phyloP scores from a whole-genome alignment of 139 green algal genomes.

The Chlamydomonas incerta region DNA sequence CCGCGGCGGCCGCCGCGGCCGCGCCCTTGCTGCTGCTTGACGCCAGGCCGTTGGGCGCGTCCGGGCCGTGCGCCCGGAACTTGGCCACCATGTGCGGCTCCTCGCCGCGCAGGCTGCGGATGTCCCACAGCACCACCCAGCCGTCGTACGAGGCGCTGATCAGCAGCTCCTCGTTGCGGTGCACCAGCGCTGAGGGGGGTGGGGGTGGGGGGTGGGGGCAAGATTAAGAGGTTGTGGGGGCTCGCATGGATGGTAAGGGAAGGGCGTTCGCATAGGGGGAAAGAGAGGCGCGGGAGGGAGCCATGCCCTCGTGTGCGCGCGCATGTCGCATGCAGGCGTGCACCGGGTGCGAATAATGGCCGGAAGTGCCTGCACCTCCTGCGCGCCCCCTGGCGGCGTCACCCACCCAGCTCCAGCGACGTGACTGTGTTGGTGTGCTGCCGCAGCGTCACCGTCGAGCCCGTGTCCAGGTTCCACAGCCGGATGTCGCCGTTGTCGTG shows the following conservation, averaged over 20 bases:
- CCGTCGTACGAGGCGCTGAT: slow-evolving; percentile 67
- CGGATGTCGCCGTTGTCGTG: slow-evolving; percentile 74
- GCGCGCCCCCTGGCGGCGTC: too few species aligned
- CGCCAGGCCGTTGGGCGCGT: background rate
- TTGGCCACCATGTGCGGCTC: slow-evolving; percentile 55
- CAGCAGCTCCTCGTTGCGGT: slow-evolving; percentile 61
- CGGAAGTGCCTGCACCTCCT: too few species aligned
- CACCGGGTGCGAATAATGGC: too few species aligned
- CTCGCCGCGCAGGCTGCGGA: slow-evolving; percentile 55
- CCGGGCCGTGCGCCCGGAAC: slow-evolving; percentile 48
- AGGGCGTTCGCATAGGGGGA: too few species aligned
- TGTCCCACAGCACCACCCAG: slow-evolving; percentile 70
- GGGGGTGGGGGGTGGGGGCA: too few species aligned
- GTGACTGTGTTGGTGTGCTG: slow-evolving; percentile 71
- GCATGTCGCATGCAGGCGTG: too few species aligned
- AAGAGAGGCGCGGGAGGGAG: too few species aligned
- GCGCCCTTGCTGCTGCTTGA: background rate
- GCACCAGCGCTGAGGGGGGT: slow-evolving; percentile 28
- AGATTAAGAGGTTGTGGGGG: too few species aligned
- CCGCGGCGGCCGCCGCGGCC: too few species aligned
- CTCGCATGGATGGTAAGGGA: too few species aligned
- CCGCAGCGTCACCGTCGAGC: slow-evolving; percentile 38
- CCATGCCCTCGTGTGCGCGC: too few species aligned
- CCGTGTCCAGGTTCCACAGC: slow-evolving; percentile 77
- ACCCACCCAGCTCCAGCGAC: slow-evolving; percentile 37